Evolutionary conservation across 352 stramenopile species (phyloP), one percentile per base, ranked within the genome.

Genomic region (Paralagenidium karlingii): DNA sequence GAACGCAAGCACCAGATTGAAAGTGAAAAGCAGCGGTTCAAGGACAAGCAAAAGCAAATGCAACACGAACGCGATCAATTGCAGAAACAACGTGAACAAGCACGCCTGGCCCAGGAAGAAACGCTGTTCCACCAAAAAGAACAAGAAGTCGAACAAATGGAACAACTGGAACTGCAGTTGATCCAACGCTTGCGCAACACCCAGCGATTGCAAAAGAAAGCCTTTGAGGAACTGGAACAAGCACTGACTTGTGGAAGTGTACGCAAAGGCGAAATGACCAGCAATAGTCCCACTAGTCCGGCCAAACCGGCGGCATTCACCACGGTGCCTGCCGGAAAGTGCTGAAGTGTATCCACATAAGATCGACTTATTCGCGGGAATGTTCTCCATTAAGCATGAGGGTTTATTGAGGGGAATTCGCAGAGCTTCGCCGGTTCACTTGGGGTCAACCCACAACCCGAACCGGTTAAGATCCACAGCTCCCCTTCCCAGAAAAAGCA

Each of bases 181-280:
- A 91, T 88, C 41, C 67, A 88, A 38, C 55, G 74, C 4, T 58
- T 88, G 24, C 69, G 75, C 43, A 86, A 83, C 53, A 91, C 74
- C 24, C 74, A 91, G 52, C 71, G 88, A 34, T 31, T 91, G 21
- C 77, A 91, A 46, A 86, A 87, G 42, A 68, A 90, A 41, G 77
- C 74, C 0, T 87, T 87, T 30, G 69, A 90, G 36, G 74, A 90
- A 38, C 67, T 90, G 18, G 77, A 90, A 58, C 66, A 68, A 15
- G 77, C 74, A 1, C 55, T 90, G 22, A 80, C 53, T 12, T 71
- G 68, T 32, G 40, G 46, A 32, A 32, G 15, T 32, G 28, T 11
- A 32, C n/a, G n/a, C n/a, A n/a, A n/a, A n/a, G n/a, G n/a, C n/a
- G n/a, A n/a, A n/a, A n/a, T n/a, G n/a, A n/a, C n/a, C n/a, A n/a